These are phyloP conservation scores for Pisolithus marmoratus DNA, from an alignment of 768 basidiomycete species.

Conservation along the genomic window DNA sequence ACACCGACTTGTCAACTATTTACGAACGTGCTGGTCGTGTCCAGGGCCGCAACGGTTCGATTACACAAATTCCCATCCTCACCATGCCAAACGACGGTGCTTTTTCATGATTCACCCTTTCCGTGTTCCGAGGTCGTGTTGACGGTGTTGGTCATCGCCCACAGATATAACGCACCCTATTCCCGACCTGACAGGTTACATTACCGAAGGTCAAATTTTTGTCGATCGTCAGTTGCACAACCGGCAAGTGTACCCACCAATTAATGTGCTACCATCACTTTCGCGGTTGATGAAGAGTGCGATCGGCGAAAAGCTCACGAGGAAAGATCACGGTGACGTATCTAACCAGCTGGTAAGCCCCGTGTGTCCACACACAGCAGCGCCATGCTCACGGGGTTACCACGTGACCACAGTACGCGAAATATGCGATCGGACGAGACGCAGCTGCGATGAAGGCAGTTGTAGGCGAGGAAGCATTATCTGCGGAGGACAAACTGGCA, in stretches of 20 bases:
- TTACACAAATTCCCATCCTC: conserved; percentile 98
- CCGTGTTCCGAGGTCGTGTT: conserved; percentile 14
- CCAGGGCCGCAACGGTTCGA: conserved; percentile 94
- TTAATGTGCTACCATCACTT: conserved; percentile 97
- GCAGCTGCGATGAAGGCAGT: conserved; percentile 99
- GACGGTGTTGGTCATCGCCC: conserved; percentile 14
- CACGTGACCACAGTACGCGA: conserved; percentile 68
- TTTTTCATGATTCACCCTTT: conserved; percentile 20
- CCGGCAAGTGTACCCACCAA: conserved; percentile 96
- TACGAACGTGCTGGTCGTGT: conserved; percentile 99
- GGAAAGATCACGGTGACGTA: conserved; percentile 98
- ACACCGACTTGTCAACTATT: conserved; percentile 98
- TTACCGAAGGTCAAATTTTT: conserved; percentile 98
- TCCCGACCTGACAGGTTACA: conserved; percentile 98
- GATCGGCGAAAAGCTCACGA: conserved; percentile 94
- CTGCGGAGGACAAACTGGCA: conserved; percentile 91
- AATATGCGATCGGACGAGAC: conserved; percentile 96
- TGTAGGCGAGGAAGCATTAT: conserved; percentile 96
- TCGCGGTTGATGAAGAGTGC: conserved; percentile 99
- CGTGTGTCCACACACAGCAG: conserved; percentile 15
- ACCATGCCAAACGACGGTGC: conserved; percentile 99
- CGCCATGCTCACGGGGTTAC: conserved; percentile 7
- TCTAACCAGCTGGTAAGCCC: conserved; percentile 90
- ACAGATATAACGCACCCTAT: conserved; percentile 99
- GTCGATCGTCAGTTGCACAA: conserved; percentile 97